These are phyloP conservation scores for Drechslerella coelobrocha DNA, from an alignment of 2,329 filamentous ascomycete species.

Conservation along the genomic window DNA sequence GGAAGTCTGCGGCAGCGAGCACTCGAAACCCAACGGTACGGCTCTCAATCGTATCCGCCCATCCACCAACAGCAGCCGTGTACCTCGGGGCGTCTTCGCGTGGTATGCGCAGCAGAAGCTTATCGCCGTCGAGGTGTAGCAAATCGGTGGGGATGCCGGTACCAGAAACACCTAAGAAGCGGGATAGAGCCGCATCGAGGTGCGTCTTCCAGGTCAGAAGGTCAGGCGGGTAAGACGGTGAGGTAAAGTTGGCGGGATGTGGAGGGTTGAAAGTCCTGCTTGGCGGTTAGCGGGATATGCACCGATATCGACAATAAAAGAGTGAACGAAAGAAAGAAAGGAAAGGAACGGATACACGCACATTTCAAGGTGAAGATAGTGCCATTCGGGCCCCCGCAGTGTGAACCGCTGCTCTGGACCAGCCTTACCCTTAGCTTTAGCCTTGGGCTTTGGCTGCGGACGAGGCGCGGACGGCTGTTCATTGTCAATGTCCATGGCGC, in stretches of 20 bases:
- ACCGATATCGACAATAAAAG: background rate
- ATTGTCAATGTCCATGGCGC: slow-evolving; percentile 1
- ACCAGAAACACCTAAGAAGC: slow-evolving; percentile 75
- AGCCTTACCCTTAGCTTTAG: slow-evolving; percentile 8
- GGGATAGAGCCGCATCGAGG: slow-evolving; percentile 66
- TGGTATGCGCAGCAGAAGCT: slow-evolving; percentile 72
- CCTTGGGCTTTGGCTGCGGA: background rate
- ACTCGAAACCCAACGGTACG: slow-evolving; percentile 52
- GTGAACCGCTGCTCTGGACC: slow-evolving; percentile 49
- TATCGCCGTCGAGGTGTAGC: slow-evolving; percentile 65
- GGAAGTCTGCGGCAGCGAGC: slow-evolving; percentile 52
- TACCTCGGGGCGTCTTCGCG: slow-evolving; percentile 68
- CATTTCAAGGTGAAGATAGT: slow-evolving; percentile 53
- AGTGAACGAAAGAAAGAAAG: background rate
- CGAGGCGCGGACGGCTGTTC: background rate
- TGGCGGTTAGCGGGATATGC: background rate
- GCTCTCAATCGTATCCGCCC: slow-evolving; percentile 62
- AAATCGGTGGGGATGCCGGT: slow-evolving; percentile 73
- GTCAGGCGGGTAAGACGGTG: slow-evolving; percentile 52
- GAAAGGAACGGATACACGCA: slow-evolving; percentile 12
- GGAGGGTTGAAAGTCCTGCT: slow-evolving; percentile 54
- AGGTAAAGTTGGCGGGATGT: slow-evolving; percentile 32
- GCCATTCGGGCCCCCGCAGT: slow-evolving; percentile 53
- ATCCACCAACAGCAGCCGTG: slow-evolving; percentile 71
- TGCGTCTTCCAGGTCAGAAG: slow-evolving; percentile 54